phyloP scores from a whole-genome alignment of 805 yeast genomes.

The Sungouiozyma intestinalis region DNA sequence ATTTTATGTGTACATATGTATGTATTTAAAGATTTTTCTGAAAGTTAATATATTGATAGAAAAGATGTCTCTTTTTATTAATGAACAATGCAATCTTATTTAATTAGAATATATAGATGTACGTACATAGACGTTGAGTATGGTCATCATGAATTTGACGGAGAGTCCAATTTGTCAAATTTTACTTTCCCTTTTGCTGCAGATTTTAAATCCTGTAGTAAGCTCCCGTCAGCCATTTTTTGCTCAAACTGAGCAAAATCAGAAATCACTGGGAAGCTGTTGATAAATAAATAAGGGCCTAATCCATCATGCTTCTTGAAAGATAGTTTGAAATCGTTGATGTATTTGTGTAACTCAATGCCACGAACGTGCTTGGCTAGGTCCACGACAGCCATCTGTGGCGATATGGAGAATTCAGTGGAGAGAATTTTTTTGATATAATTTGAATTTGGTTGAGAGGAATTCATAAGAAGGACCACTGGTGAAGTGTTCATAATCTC shows the following conservation, averaged over 20 bases:
- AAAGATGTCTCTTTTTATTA: too few relatives aligned
- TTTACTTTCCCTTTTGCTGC: slow-evolving; percentile 15
- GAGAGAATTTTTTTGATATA: slow-evolving; percentile 52
- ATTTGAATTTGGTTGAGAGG: slow-evolving; percentile 57
- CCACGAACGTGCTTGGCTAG: slow-evolving; percentile 73
- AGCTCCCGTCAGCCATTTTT: slow-evolving; percentile 10
- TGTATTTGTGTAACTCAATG: slow-evolving; percentile 53
- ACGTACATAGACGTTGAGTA: background rate
- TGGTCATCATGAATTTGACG: slow-evolving; percentile 17
- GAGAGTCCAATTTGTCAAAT: slow-evolving; percentile 13
- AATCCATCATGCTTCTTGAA: background rate
- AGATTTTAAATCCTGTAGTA: slow-evolving; percentile 12
- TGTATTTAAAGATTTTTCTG: background rate
- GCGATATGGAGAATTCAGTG: slow-evolving; percentile 57
- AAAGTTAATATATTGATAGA: background rate
- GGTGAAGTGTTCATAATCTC: slow-evolving; percentile 54
- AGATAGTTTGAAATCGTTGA: slow-evolving; percentile 20
- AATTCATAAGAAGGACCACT: slow-evolving; percentile 44
- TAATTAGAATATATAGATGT: background rate
- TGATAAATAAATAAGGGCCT: slow-evolving; percentile 20
- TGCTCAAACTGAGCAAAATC: slow-evolving; percentile 4
- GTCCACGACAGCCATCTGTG: slow-evolving; percentile 66
- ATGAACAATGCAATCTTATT: background rate
- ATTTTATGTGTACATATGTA: background rate
- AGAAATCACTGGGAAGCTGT: slow-evolving; percentile 13